These are phyloP conservation scores for Neurospora africana DNA, from an alignment of 495 filamentous ascomycete species.

Conservation along the genomic window DNA sequence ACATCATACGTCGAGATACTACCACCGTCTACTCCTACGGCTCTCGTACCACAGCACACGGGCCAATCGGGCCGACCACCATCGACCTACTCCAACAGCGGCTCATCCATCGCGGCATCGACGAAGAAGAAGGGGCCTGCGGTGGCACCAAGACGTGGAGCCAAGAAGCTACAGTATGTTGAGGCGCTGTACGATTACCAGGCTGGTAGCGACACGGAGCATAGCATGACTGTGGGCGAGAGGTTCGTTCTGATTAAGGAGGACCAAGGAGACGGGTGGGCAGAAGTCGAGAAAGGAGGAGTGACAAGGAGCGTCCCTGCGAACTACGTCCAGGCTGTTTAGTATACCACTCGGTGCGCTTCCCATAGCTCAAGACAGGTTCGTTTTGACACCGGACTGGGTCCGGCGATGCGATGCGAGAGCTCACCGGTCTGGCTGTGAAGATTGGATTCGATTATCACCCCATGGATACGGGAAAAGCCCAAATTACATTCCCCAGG, in stretches of 20 bases:
- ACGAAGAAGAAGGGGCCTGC: conserved; percentile 84
- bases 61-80: conserved; percentile 43
- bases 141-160: conserved; percentile 82
- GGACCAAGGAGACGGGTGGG: conserved; percentile 90
- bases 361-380: background rate
- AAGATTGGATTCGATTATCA: background rate
- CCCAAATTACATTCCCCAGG: background rate
- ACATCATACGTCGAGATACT: conserved; percentile 54
- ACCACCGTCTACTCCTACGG: conserved; percentile 39
- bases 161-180: conserved; percentile 91
- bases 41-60: conserved; percentile 40
- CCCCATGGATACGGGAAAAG: background rate
- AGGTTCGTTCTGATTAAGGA: conserved; percentile 76
- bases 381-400: background rate
- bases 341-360: conserved; percentile 7
- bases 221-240: conserved; percentile 84
- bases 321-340: conserved; percentile 77
- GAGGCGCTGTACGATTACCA: conserved; percentile 89
- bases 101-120: conserved; percentile 48
- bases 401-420: background rate
- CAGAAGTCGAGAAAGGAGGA: conserved; percentile 89
- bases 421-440: background rate
- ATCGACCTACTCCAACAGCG: conserved; percentile 73
- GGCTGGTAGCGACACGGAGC: conserved; percentile 75
- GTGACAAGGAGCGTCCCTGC: conserved; percentile 85